A percentile compares a stretch with the other conserved stretches of the same genome.
Conservation (phyloP, 495 filamentous ascomycete species). For the Lasiosphaeria ovina region DNA sequence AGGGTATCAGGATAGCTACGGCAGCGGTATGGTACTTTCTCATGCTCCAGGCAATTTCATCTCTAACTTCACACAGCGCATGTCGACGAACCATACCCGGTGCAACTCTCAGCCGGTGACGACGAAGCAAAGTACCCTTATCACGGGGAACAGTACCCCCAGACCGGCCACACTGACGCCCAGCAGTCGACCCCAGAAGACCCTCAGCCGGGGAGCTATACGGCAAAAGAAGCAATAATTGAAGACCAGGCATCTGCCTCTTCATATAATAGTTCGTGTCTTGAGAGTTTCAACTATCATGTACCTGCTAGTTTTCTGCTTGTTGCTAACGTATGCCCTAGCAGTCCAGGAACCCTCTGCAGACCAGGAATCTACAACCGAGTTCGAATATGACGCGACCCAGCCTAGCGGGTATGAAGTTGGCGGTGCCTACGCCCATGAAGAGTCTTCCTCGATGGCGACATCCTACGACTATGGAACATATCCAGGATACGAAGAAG, state of each 20-base stretch:
- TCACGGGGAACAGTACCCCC: not conserved
- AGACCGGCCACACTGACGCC: not conserved
- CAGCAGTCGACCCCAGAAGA: not conserved
- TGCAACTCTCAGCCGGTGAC: not conserved
- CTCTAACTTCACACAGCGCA: not conserved
- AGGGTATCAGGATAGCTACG: not conserved
- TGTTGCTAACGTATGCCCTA: not conserved
- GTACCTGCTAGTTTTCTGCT: not conserved
- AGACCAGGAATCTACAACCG: not conserved
- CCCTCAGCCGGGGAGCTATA: not conserved
- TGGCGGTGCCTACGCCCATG: not conserved
- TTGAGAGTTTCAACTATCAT: not conserved
- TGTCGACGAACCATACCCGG: not conserved
- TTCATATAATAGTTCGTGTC: not conserved
- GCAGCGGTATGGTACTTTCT: conserved; percentile 3
- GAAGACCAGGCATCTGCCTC: not conserved
- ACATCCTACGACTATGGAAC: not conserved
- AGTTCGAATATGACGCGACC: not conserved
- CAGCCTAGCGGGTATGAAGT: not conserved
- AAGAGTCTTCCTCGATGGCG: not conserved
- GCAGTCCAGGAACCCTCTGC: not conserved
- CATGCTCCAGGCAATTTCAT: not conserved
- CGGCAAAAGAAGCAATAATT: not conserved
- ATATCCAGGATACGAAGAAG: not conserved
- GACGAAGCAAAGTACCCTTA: not conserved